Evolutionary conservation across 2,329 filamentous ascomycete species (phyloP).

Genomic region (Clarireedia paspali): DNA sequence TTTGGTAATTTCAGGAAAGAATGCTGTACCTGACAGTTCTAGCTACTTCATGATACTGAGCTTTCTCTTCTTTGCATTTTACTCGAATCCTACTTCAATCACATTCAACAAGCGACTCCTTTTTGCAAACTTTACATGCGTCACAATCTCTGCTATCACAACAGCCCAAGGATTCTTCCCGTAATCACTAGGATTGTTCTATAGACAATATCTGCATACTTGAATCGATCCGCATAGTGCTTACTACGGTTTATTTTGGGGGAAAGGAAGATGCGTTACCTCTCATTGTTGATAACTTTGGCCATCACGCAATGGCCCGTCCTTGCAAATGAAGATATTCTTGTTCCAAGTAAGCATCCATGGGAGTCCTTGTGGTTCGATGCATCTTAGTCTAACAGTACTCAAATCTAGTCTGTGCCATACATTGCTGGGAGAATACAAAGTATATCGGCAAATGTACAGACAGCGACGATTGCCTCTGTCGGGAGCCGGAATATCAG

Average conservation of each 20-base stretch:
- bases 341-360: slow-evolving; percentile 13
- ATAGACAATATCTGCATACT: too few relatives aligned
- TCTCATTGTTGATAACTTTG: slow-evolving; percentile 10
- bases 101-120: too few relatives aligned
- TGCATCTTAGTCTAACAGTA: background rate
- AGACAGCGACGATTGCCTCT: slow-evolving; percentile 26
- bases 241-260: background rate
- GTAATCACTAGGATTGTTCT: too few relatives aligned
- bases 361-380: background rate
- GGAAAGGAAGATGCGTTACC: slow-evolving; percentile 8
- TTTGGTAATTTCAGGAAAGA: too few relatives aligned
- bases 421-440: slow-evolving; percentile 32
- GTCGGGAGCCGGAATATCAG: slow-evolving; percentile 28
- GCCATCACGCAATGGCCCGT: slow-evolving; percentile 11
- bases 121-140: too few relatives aligned
- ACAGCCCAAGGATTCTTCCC: too few relatives aligned
- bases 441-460: slow-evolving; percentile 29
- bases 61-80: too few relatives aligned
- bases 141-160: too few relatives aligned
- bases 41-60: too few relatives aligned
- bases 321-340: slow-evolving; percentile 10
- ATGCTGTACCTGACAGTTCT: too few relatives aligned
- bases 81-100: too few relatives aligned
- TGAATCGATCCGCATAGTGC: too few relatives aligned
- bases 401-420: slow-evolving; percentile 23